A percentile compares a stretch with the other conserved stretches of the same genome.
Conservation (phyloP, 305 asterid genomes). For the Solanum hybrid region DNA sequence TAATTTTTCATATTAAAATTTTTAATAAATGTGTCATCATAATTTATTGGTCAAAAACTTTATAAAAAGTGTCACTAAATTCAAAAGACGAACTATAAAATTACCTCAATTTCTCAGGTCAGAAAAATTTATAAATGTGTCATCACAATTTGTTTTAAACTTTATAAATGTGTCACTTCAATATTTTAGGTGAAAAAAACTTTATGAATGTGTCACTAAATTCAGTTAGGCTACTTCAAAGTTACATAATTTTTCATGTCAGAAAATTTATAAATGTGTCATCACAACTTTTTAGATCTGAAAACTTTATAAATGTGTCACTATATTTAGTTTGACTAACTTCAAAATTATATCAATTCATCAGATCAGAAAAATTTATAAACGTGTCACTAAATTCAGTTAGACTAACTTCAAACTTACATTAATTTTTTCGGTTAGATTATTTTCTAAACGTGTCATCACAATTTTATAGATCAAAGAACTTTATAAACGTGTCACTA, state of each 20-base stretch:
- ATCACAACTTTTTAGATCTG: neutral
- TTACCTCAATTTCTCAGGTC: neutral
- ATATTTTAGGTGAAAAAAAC: neutral
- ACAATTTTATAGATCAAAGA: neutral
- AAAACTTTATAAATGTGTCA: neutral
- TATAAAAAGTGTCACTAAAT: neutral
- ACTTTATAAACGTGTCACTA: neutral
- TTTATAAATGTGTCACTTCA: neutral
- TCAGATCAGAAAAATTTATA: neutral
- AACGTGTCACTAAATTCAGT: neutral
- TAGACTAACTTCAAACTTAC: neutral
- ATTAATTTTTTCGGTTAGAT: too few species aligned
- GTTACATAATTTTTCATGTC: neutral
- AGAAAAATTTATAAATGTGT: neutral
- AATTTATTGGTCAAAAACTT: neutral
- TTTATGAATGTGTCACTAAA: neutral
- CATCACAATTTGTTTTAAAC: neutral
- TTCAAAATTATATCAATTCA: neutral
- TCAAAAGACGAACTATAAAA: neutral
- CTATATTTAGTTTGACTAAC: neutral
- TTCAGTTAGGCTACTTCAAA: neutral
- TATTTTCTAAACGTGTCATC: neutral
- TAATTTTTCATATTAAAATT: too few species aligned
- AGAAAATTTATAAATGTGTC: neutral
- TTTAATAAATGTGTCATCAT: neutral